Percentiles rank a stretch among this genome's conserved stretches.
Conservation (phyloP, 2,329 filamentous ascomycete genomes). For the Magnaporthales sp. region DNA sequence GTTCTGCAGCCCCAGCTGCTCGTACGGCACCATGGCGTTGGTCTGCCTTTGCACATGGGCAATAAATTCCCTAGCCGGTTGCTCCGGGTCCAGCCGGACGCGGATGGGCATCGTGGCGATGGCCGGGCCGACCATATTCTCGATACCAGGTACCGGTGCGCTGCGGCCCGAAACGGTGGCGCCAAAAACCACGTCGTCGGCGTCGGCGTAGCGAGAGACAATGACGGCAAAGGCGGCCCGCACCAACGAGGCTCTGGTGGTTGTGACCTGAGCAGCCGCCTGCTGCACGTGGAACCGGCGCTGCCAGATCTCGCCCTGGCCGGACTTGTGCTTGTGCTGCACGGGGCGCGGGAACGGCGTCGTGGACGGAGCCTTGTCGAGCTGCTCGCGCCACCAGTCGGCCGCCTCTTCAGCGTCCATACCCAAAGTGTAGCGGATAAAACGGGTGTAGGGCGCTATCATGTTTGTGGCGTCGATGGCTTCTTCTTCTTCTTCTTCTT, state of each 20-base stretch:
- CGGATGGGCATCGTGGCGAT: constrained; percentile 30
- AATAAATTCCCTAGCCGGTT: constrained; percentile 3
- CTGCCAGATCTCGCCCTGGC: background rate
- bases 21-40: background rate
- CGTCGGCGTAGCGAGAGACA: constrained; percentile 25
- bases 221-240: constrained; percentile 31
- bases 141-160: constrained; percentile 9
- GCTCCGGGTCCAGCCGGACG: constrained; percentile 11
- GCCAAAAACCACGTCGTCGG: constrained; percentile 29
- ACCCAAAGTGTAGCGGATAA: background rate
- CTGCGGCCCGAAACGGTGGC: constrained; percentile 28
- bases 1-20: constrained; percentile 1
- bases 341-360: background rate
- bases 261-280: background rate
- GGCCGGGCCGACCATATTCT: constrained; percentile 15
- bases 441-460: background rate
- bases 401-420: background rate
- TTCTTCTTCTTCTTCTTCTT: background rate
- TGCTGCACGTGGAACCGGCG: background rate
- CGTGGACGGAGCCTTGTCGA: background rate
- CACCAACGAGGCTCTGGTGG: background rate
- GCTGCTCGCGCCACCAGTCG: background rate
- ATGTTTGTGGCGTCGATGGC: background rate
- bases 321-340: background rate
- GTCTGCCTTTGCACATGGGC: background rate